Conservation (phyloP, 2,329 filamentous ascomycete genomes). For the Aspergillus sp. region DNA sequence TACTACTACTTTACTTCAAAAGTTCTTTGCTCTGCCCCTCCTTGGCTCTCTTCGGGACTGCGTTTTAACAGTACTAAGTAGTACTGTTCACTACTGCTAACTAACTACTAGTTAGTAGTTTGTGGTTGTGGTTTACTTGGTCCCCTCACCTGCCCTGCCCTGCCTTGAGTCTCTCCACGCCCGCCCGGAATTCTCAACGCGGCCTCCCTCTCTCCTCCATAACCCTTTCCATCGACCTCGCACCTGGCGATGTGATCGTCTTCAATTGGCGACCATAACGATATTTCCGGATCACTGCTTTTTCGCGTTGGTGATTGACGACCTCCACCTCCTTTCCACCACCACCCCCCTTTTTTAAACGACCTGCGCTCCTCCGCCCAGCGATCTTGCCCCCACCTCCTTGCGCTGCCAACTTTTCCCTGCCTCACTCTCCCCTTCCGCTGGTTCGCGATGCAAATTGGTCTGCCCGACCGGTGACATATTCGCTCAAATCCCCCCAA, state of each 20-base stretch:
- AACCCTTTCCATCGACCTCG: background rate
- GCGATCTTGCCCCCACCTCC: conserved; percentile 12
- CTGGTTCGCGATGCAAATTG: conserved; percentile 22
- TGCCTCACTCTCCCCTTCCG: conserved; percentile 1
- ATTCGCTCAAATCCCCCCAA: conserved; percentile 10
- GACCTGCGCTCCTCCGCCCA: conserved; percentile 17
- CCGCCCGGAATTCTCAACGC: background rate
- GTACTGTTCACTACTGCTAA: no score
- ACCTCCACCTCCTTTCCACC: conserved; percentile 16
- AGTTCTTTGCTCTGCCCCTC: background rate
- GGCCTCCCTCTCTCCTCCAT: background rate
- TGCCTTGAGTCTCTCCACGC: background rate
- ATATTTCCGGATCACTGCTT: conserved; percentile 8
- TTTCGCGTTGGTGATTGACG: conserved; percentile 20
- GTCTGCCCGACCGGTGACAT: conserved; percentile 16
- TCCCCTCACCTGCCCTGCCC: conserved; percentile 3
- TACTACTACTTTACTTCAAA: no score
- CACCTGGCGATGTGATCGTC: conserved; percentile 19
- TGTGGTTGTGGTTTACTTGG: background rate
- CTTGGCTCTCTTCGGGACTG: background rate
- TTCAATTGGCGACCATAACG: conserved; percentile 6
- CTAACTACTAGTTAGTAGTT: no score
- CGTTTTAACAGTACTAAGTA: no score
- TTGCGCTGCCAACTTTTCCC: conserved; percentile 10
- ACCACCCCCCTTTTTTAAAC: conserved; percentile 18